These are phyloP conservation scores for Wickerhamomyces queroliae DNA, from an alignment of 805 yeast genomes.

Conservation along the genomic window DNA sequence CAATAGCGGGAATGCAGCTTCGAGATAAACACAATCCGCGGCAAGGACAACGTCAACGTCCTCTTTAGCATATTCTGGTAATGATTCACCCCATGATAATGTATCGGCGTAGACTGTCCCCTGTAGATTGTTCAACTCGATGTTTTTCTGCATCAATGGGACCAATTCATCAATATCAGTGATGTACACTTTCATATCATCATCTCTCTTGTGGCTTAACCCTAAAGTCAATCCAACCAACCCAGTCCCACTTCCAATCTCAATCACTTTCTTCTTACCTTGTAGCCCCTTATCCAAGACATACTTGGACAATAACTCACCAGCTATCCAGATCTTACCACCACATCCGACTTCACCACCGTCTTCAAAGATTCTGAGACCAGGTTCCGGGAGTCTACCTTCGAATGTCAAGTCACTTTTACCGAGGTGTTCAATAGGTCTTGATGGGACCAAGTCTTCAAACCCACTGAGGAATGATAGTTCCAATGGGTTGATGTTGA, in stretches of 20 bases:
- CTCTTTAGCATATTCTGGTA: conserved; percentile 30
- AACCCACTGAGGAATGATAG: conserved; percentile 6
- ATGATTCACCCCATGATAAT: conserved; percentile 38
- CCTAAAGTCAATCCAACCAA: conserved; percentile 40
- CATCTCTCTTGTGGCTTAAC: conserved; percentile 12
- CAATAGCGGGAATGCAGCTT: conserved; percentile 45
- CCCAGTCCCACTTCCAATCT: conserved; percentile 57
- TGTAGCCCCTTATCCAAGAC: conserved; percentile 22
- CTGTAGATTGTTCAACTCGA: conserved; percentile 32
- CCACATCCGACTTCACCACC: conserved; percentile 60
- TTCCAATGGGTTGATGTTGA: neutral
- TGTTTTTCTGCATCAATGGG: conserved; percentile 40
- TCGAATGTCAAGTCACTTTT: conserved; percentile 32
- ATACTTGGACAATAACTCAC: conserved; percentile 45
- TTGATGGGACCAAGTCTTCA: conserved; percentile 28
- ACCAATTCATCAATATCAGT: conserved; percentile 46
- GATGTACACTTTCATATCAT: conserved; percentile 32
- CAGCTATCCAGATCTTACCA: conserved; percentile 61
- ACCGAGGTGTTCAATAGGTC: conserved; percentile 32
- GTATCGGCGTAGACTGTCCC: conserved; percentile 33
- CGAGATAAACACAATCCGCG: conserved; percentile 57
- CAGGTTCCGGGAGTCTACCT: conserved; percentile 28
- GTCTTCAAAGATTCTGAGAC: conserved; percentile 41
- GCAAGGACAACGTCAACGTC: conserved; percentile 44
- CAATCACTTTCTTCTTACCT: conserved; percentile 31